Evolutionary conservation across 1,284 basidiomycete species (phyloP), one percentile per base, ranked within the genome.

Genomic region (Tremellales sp.): DNA sequence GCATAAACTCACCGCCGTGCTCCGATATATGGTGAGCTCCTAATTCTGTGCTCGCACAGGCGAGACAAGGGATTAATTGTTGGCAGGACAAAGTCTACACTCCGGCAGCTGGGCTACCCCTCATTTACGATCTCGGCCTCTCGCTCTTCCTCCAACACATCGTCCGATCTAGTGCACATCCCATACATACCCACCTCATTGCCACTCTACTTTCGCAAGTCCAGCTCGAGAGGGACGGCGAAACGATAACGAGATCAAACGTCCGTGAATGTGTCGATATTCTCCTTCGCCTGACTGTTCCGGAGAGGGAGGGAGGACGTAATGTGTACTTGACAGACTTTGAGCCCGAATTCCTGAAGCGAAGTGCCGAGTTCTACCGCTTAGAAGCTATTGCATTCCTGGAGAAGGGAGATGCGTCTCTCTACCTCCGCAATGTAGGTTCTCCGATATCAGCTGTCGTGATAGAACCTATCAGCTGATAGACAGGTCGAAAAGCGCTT

Each of bases 251-350:
- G 69, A 85, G 89, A 25, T 94, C 90, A 6, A 85, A 89, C 4
- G 83, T 97, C 51, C 87, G 90, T 65, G 87, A 86, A 61, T 91
- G 87, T 54, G 85, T 96, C 35, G 90, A 94, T 50, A 86, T 98
- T 53, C 82, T 97, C 41, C 75, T 70, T 0, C 60, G 69, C 2
- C 52, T 75, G 15, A 51, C 50, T 15, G 62, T 52, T 11, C 42
- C 53, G 2, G 77, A 77, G 46, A 15, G 72, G 68, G 35, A 65
- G 19, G 70, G 67, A 13, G 69, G 70, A 1, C 63, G 68, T 41
- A 85, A 84, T 0, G 83, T 97, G 6, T 99, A 98, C 76, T 82
- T 84, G 58, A 80, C 81, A 48, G 85, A 91, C 63, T 80, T 98
- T 46, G 93, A 98, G 72, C 88, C 89, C 0, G 80, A 81, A 0